phyloP scores from a whole-genome alignment of 352 stramenopile species.

The Phytopythium sindhum region DNA sequence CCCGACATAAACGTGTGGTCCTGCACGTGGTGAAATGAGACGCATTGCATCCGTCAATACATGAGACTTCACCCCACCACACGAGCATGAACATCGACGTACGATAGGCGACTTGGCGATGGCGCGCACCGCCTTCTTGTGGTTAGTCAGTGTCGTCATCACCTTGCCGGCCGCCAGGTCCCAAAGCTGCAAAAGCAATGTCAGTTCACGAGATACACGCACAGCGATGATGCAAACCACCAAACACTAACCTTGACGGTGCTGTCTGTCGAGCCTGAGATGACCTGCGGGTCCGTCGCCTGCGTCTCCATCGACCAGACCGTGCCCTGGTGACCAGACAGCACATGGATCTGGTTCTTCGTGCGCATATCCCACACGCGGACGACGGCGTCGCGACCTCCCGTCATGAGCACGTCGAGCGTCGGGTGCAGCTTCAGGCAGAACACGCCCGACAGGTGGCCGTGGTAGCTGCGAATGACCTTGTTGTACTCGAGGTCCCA shows the following conservation, averaged over 20 bases:
- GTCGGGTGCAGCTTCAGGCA: conserved; percentile 97
- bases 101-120: conserved; percentile 87
- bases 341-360: conserved; percentile 96
- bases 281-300: conserved; percentile 94
- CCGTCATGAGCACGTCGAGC: conserved; percentile 97
- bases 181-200: conserved; percentile 80
- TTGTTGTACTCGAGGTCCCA: conserved; percentile 99
- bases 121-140: conserved; percentile 97
- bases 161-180: conserved; percentile 97
- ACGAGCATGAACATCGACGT: conserved; percentile 8
- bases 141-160: conserved; percentile 99
- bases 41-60: background rate
- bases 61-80: background rate
- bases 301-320: conserved; percentile 96
- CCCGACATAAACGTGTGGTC: conserved; percentile 98
- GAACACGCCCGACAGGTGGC: conserved; percentile 99
- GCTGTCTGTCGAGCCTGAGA: conserved; percentile 91
- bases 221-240: background rate
- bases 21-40: conserved; percentile 21
- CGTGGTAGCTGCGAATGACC: conserved; percentile 99
- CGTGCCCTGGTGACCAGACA: conserved; percentile 97
- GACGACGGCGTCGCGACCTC: conserved; percentile 89
- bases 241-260: conserved; percentile 86
- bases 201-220: background rate
- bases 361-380: conserved; percentile 99